Evolutionary conservation across 345 rosid genomes (phyloP), one percentile per base, ranked within the genome.

Genomic region (Geranium rotundifolium): DNA sequence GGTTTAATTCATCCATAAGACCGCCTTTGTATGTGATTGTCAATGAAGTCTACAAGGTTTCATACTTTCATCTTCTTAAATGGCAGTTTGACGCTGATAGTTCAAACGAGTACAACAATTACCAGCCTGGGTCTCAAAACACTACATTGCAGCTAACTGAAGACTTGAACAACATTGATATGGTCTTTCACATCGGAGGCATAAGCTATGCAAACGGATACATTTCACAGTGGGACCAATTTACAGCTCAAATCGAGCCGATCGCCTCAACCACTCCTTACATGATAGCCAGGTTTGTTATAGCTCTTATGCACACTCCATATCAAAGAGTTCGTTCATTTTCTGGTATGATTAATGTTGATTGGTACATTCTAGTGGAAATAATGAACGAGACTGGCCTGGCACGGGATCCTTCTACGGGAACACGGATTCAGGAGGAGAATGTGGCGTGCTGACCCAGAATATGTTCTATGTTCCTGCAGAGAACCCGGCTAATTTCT

Each of bases 381-480:
- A 88, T 69, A 89, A 88, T 63, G 91, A 88, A 76, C 91, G 88
- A 14, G 91, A 85, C 30, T 83, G 89, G 89, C 89, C 95, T 64
- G 73, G 79, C 54, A 55, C 89, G 1, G 88, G 91, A 67, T 83
- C 89, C 12, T 88, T 83, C 67, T 82, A 79, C n/a, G 72, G 71
- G 62, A 70, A 49, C 14, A 67, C 34, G 15, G 86, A 82, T 74
- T 79, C 86, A 46, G 83, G 80, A 19, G 86, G 86, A 34, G 85
- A 81, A 71, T 81, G 85, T 19, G 83, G 85, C 12, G 85, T 81
- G 58, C 79, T 54, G 18, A 75, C 83, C 55, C 76, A 81, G 75
- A 79, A 76, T 52, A 74, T 74, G 75, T 81, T 72, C 63, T 79
- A 74, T 66, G 72, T 70, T 61, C 85, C 85, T 7, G 79, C 85